Base-by-base conservation (phyloP, 345 rosid species). In the Atalantia buxifolia region DNA sequence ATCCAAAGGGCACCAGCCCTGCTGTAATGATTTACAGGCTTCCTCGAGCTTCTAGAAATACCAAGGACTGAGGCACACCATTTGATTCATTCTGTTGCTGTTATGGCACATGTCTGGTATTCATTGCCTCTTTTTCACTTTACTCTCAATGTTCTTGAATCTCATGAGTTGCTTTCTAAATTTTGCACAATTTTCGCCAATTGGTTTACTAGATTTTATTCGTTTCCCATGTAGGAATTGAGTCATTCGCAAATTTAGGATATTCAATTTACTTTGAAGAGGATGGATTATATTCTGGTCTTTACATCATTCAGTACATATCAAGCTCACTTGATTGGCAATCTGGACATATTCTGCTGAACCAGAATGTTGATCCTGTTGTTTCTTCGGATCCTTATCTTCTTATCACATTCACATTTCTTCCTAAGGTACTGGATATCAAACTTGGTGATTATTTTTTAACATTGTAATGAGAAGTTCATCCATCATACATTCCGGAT, bases 181-280 rank as follows among this genome's bases (percentile, higher is more conserved):
- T 9, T 63, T 9, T 64, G 21, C 2, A 14, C 4, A 22, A 50
- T 53, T 71, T 21, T 3, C 1, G 27, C 66, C 55, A 19, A 19
- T 0, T 30, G 67, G 33, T 6, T 19, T 55, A 27, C 14, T 27
- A 30, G 60, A 14, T 33, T 40, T 33, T 48, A 19, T 72, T 8
- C 22, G 19, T 69, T 64, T 13, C n/a, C 4, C 21, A 9, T 31
- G 73, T 74, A 93, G 97, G 95, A 72, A 85, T 91, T 78, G 97
- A 96, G 80, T 94, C 98, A 0, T 94, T 96, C 65, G 89, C 97
- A 33, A 92, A 94, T 84, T 83, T 96, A 66, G 99, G 99, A 76
- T 97, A 94, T 85, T 94, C 97, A 36, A 90, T 94, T 60, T 96
- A 94, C 60, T 96, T 92, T 75, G 92, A 93, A 87, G 91, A 92